phyloP scores from a whole-genome alignment of 1,284 basidiomycete species.

The Kwoniella shivajii region DNA sequence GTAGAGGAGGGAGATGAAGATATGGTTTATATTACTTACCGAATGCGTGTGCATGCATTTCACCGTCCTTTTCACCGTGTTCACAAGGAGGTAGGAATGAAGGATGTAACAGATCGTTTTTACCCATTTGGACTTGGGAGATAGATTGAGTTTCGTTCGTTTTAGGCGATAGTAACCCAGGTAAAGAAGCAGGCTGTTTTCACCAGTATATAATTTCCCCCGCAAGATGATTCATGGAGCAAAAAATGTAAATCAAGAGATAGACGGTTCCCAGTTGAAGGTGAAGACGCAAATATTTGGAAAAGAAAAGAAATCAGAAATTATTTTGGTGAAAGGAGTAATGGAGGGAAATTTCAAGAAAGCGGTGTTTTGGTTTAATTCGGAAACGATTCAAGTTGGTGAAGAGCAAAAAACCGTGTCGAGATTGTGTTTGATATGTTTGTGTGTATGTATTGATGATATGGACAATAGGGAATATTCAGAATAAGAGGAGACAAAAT shows the following conservation, averaged over 20 bases:
- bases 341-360: conserved; percentile 9
- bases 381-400: neutral
- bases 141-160: conserved; percentile 11
- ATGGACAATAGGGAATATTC: neutral
- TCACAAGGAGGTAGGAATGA: conserved; percentile 49
- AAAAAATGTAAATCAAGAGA: neutral
- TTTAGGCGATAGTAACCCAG: conserved; percentile 17
- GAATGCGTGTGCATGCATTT: conserved; percentile 51
- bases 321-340: conserved; percentile 4
- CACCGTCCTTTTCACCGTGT: conserved; percentile 40
- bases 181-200: conserved; percentile 13
- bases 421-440: neutral
- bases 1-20: neutral
- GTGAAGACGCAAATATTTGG: no score
- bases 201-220: no score
- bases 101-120: conserved; percentile 44
- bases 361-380: neutral
- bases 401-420: no score
- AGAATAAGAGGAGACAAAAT: neutral
- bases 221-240: neutral
- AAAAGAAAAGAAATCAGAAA: conserved; percentile 6
- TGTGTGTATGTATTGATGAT: neutral
- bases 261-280: no score
- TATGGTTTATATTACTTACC: conserved; percentile 34
- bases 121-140: conserved; percentile 5